phyloP scores from a whole-genome alignment of 2,329 filamentous ascomycete genomes.

The Claviceps sorghi region DNA sequence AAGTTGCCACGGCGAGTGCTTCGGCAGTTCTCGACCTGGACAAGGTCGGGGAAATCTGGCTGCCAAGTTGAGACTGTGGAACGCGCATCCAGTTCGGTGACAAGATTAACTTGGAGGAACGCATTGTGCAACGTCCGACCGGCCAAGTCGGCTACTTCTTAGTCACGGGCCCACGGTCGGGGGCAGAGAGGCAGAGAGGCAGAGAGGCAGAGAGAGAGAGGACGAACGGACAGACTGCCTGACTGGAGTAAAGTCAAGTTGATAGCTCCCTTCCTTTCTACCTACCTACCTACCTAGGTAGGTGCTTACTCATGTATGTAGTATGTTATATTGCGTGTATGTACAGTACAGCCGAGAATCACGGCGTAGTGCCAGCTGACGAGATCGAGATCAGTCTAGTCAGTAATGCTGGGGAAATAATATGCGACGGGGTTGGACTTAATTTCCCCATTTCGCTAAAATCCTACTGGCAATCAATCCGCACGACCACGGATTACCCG shows the following conservation, averaged over 20 bases:
- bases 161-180: too few relatives aligned
- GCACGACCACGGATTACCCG: neutral
- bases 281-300: neutral
- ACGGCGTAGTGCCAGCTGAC: neutral
- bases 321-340: neutral
- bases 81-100: too few relatives aligned
- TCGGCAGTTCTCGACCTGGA: neutral
- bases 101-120: neutral
- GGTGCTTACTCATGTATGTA: neutral
- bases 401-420: neutral
- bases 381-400: neutral
- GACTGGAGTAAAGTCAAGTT: too few relatives aligned
- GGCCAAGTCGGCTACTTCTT: too few relatives aligned
- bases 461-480: neutral
- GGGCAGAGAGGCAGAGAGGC: too few relatives aligned
- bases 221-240: too few relatives aligned
- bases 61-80: neutral
- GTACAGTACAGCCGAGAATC: neutral
- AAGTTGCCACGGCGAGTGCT: neutral
- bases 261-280: too few relatives aligned
- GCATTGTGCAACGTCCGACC: neutral
- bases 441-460: slow-evolving; percentile 3
- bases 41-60: neutral
- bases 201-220: too few relatives aligned
- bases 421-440: neutral